phyloP scores from a whole-genome alignment of 805 yeast genomes.

The Candida jianshihensis region DNA sequence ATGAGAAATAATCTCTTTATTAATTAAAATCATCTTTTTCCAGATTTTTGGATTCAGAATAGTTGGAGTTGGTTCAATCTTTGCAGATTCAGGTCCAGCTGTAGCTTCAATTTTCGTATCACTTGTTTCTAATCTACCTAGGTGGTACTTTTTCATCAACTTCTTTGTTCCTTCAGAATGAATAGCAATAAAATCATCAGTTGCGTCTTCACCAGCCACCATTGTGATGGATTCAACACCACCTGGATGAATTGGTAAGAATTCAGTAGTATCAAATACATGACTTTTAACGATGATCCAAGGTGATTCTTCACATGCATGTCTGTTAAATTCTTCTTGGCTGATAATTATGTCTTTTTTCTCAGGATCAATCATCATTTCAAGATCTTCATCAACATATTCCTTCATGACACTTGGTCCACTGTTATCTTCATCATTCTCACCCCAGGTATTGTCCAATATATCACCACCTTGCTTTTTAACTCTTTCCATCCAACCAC shows the following conservation, averaged over 20 bases:
- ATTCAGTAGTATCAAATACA: slow-evolving; percentile 29
- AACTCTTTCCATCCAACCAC: slow-evolving; percentile 33
- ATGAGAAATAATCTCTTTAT: slow-evolving; percentile 20
- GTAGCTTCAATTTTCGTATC: background rate
- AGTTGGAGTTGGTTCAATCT: slow-evolving; percentile 7
- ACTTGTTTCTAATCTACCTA: slow-evolving; percentile 15
- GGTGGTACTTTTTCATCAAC: slow-evolving; percentile 21
- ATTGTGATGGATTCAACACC: slow-evolving; percentile 21
- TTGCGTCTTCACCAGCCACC: slow-evolving; percentile 24
- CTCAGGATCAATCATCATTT: slow-evolving; percentile 24
- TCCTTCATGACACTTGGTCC: slow-evolving; percentile 4
- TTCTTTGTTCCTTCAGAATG: slow-evolving; percentile 26
- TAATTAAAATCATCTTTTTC: slow-evolving; percentile 18
- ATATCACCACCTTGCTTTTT: slow-evolving; percentile 26
- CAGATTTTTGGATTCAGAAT: slow-evolving; percentile 26
- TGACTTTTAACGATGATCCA: slow-evolving; percentile 28
- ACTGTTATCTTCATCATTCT: slow-evolving; percentile 12
- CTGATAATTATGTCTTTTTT: slow-evolving; percentile 8
- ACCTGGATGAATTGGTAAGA: slow-evolving; percentile 28
- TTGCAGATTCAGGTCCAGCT: background rate
- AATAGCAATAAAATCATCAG: slow-evolving; percentile 28
- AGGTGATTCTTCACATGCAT: slow-evolving; percentile 7
- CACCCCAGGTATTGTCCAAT: slow-evolving; percentile 27
- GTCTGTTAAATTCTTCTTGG: slow-evolving; percentile 5
- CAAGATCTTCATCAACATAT: slow-evolving; percentile 21